These are phyloP conservation scores for Naganishia randhawae DNA, from an alignment of 768 basidiomycete genomes.

Conservation along the genomic window DNA sequence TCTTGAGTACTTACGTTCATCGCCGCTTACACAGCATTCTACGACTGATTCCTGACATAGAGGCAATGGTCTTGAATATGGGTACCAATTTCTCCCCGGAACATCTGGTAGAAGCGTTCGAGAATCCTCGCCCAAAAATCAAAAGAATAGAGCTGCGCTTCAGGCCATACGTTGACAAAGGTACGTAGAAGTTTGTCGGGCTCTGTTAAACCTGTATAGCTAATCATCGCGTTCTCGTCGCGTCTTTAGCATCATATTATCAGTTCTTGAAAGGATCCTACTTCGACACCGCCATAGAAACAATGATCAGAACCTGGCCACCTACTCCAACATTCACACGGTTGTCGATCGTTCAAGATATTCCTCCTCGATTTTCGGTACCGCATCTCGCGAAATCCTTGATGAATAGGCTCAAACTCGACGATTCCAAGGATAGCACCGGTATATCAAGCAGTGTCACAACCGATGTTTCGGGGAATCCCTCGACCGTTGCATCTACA, in stretches of 20 bases:
- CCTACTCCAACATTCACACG: constrained; percentile 43
- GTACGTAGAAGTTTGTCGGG: neutral
- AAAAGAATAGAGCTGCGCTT: constrained; percentile 65
- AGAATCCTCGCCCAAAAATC: constrained; percentile 56
- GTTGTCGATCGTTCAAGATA: constrained; percentile 52
- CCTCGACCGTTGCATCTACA: constrained; percentile 1
- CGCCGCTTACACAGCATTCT: constrained; percentile 52
- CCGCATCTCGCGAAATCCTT: constrained; percentile 33
- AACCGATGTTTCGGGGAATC: constrained; percentile 9
- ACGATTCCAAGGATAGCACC: constrained; percentile 26
- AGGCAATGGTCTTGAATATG: constrained; percentile 61
- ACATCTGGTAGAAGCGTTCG: constrained; percentile 68
- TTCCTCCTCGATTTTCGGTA: constrained; percentile 46
- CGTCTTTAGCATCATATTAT: constrained; percentile 62
- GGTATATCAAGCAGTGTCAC: constrained; percentile 18
- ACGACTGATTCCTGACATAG: constrained; percentile 57
- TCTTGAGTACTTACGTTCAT: neutral
- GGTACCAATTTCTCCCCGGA: constrained; percentile 80
- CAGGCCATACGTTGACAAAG: constrained; percentile 71
- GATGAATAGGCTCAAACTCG: constrained; percentile 35
- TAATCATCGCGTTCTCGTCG: neutral
- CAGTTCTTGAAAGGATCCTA: constrained; percentile 76
- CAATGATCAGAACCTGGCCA: constrained; percentile 64
- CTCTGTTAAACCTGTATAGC: neutral
- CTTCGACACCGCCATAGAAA: constrained; percentile 68